A percentile compares a stretch with the other conserved stretches of the same genome.
Conservation (phyloP, 768 basidiomycete genomes). For the Pholiota microspora region DNA sequence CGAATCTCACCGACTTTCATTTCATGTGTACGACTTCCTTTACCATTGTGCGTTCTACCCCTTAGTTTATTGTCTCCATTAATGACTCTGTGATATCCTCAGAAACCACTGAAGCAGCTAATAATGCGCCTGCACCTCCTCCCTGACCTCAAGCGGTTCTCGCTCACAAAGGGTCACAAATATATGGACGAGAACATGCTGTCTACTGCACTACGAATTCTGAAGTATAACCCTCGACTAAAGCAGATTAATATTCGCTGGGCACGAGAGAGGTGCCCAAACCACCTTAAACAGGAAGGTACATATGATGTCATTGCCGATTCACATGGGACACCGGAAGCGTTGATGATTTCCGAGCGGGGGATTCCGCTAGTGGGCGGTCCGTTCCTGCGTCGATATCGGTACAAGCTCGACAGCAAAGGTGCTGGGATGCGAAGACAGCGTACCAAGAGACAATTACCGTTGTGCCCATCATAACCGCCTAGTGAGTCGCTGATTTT, state of each 20-base stretch:
- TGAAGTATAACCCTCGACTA: slow-evolving; percentile 31
- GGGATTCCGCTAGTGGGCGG: slow-evolving; percentile 41
- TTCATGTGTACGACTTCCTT: slow-evolving; percentile 52
- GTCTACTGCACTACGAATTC: slow-evolving; percentile 35
- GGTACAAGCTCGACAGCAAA: slow-evolving; percentile 13
- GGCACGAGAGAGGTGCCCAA: slow-evolving; percentile 44
- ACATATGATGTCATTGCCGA: slow-evolving; percentile 33
- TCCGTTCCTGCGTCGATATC: slow-evolving; percentile 35
- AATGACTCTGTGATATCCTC: neutral
- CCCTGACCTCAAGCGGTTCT: slow-evolving; percentile 41
- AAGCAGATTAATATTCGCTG: slow-evolving; percentile 46
- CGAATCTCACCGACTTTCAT: slow-evolving; percentile 43
- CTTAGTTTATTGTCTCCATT: neutral
- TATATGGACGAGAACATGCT: slow-evolving; percentile 47
- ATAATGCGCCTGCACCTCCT: slow-evolving; percentile 35
- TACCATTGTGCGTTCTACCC: slow-evolving; percentile 30
- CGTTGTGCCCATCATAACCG: neutral
- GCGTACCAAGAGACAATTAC: neutral
- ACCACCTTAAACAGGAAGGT: slow-evolving; percentile 49
- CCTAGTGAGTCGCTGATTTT: neutral
- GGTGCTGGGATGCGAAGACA: neutral
- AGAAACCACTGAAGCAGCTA: slow-evolving; percentile 44
- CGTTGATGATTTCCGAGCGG: slow-evolving; percentile 32
- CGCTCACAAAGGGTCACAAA: slow-evolving; percentile 47
- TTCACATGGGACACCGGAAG: slow-evolving; percentile 21